Percentiles rank a stretch among this genome's conserved stretches.
Evolutionary conservation across 768 basidiomycete genomes (phyloP).

Genomic region (Leccinum uliginosum): DNA sequence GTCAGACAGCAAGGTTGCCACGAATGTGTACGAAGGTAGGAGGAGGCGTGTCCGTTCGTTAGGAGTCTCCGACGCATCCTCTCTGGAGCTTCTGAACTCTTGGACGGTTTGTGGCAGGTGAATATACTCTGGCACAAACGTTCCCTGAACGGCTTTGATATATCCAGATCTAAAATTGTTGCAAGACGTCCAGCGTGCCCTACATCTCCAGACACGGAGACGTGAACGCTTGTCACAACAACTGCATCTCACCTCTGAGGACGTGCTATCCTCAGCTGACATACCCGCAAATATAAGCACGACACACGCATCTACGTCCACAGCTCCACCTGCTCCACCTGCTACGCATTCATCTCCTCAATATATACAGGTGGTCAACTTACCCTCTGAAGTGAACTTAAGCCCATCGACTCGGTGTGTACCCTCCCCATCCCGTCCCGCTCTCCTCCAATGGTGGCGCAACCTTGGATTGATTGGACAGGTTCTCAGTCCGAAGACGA

Average conservation of each 20-base stretch:
- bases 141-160: slow-evolving; percentile 11
- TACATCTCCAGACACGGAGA: slow-evolving; percentile 68
- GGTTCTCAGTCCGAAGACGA: slow-evolving; percentile 52
- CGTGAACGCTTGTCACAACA: slow-evolving; percentile 51
- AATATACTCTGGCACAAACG: slow-evolving; percentile 2
- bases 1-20: slow-evolving; percentile 10
- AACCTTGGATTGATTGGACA: slow-evolving; percentile 77
- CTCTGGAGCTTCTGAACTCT: slow-evolving; percentile 9
- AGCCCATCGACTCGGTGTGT: slow-evolving; percentile 54
- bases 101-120: slow-evolving; percentile 34
- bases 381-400: slow-evolving; percentile 57
- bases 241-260: slow-evolving; percentile 14
- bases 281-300: slow-evolving; percentile 22
- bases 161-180: slow-evolving; percentile 68
- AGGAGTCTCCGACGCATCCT: slow-evolving; percentile 9
- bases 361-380: slow-evolving; percentile 15
- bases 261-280: slow-evolving; percentile 24
- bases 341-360: slow-evolving; percentile 18
- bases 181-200: slow-evolving; percentile 74
- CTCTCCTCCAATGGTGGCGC: slow-evolving; percentile 63
- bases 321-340: slow-evolving; percentile 13
- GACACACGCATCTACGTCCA: slow-evolving; percentile 32
- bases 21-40: slow-evolving; percentile 13
- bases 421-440: slow-evolving; percentile 61
- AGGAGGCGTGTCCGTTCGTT: slow-evolving; percentile 21